Base-by-base conservation (phyloP, 2,329 filamentous ascomycete genomes). In the Paramyrothecium sp. region DNA sequence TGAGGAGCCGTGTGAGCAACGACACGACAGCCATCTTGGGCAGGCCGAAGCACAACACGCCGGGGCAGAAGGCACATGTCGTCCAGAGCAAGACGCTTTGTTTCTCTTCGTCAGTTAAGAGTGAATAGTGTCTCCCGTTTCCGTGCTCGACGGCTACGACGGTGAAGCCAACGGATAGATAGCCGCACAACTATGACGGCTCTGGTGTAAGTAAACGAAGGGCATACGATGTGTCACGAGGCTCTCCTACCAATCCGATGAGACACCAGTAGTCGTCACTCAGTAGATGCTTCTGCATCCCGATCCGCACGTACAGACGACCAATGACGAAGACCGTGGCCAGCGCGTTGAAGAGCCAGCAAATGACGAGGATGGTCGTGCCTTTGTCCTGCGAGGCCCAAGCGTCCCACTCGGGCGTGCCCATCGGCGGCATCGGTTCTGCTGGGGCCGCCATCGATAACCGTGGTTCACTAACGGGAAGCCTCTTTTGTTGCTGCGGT, bases 21-120 rank as follows among this genome's bases (percentile, higher is more conserved):
- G 68, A 64, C 8, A 76, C 69, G 44, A 76, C 74, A 34, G 74
- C 75, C 11, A 78, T 65, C 63, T 79, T 79, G 4, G 76, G 76
- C 1, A 78, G 54, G 2, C 61, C 69, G 55, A 79, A 77, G 2
- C 73, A 72, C 57, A 75, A 58, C 11, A 78, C 62, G 3, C 74
- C 73, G 2, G 73, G 70, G 1, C 66, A 62, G 56, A 78, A 78
- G 20, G 67, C 71, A 41, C 70, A 62, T 13, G 73, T 65, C 4
- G 71, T 76, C 61, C 68, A 78, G 34, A 73, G 61, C n/a, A 72
- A 65, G 30, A 69, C 66, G 13, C 61, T 62, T 5, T 62, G 59
- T 51, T 73, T 61, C 7, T 78, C 63, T 0, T 68, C 57, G 7
- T 61, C 47, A 0, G 54, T 58, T 13, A 80, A 63, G 0, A 69